A percentile compares a stretch with the other conserved stretches of the same genome.
Evolutionary conservation across 2,329 filamentous ascomycete genomes (phyloP).

Genomic region (Leptographium flavum): DNA sequence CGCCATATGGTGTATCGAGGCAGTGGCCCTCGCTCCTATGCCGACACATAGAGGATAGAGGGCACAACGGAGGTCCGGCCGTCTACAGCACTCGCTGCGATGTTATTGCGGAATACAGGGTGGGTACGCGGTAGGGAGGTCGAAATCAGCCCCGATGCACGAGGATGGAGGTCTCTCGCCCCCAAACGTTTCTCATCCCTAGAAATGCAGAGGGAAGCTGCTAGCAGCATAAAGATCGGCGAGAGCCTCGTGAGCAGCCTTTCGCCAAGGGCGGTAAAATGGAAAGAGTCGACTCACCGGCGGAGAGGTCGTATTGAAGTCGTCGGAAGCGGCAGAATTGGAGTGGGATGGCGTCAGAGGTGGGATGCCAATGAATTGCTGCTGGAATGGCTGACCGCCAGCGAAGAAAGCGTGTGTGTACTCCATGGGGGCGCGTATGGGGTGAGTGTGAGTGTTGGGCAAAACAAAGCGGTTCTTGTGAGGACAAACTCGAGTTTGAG

Average conservation of each 20-base stretch:
- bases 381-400: conserved; percentile 34
- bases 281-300: conserved; percentile 24
- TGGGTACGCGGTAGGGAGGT: conserved; percentile 7
- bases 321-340: conserved; percentile 38
- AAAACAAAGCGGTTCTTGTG: background rate
- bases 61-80: background rate
- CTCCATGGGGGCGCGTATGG: conserved; percentile 27
- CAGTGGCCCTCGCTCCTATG: background rate
- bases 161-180: background rate
- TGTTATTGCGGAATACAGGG: conserved; percentile 13
- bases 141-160: background rate
- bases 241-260: no score
- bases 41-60: background rate
- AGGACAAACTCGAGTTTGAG: background rate
- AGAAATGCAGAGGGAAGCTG: background rate
- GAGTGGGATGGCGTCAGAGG: conserved; percentile 41
- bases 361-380: conserved; percentile 39
- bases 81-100: conserved; percentile 8
- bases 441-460: background rate
- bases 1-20: background rate
- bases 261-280: background rate
- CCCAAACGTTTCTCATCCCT: background rate
- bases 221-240: no score
- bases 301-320: conserved; percentile 39
- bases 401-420: conserved; percentile 34